Evolutionary conservation across 2,329 filamentous ascomycete species (phyloP), one percentile per base, ranked within the genome.

Genomic region (Fusarium stilboides): DNA sequence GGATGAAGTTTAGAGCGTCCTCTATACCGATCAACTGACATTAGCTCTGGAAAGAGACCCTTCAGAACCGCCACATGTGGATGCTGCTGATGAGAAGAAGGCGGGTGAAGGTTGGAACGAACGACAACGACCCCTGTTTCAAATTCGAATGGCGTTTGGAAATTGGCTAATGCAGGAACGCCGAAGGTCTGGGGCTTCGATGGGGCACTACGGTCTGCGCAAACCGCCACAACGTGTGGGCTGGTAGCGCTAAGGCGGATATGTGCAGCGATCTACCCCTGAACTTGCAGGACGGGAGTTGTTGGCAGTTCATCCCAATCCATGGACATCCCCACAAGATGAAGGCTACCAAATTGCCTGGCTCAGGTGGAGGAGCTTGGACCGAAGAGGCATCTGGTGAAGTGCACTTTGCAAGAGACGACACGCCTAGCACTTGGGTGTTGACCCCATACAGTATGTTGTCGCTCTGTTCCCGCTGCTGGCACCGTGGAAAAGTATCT

Each of bases 121-220:
- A 56, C 54, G 65, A 65, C 65, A 66, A 55, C 33, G 24, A 67
- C 73, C 70, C 70, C 65, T 75, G 75, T 76, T 77, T 76, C 73
- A 76, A 68, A 62, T 56, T 54, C 42, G 52, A 67, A 68, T 69
- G 59, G 71, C 50, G 49, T 61, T 69, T 66, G 68, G 54, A 70
- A 73, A 63, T 70, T 69, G 56, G 69, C 75, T 75, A 76, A 76
- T 76, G 75, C 74, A 76, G 75, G 75, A 73, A 76, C 75, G 45
- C 55, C 67, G 61, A 62, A 67, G 67, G 69, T 59, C 69, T 66
- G 62, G 68, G 59, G 69, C 61, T 72, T 73, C 62, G 57, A 70
- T 70, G 62, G 68, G 64, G 62, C 70, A 65, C 71, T 53, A 71
- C 51, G 28, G 45, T 58, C 49, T 62, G 46, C 55, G 65, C 68